phyloP scores from a whole-genome alignment of 768 basidiomycete genomes.

The Hemileccinum rubropunctum region DNA sequence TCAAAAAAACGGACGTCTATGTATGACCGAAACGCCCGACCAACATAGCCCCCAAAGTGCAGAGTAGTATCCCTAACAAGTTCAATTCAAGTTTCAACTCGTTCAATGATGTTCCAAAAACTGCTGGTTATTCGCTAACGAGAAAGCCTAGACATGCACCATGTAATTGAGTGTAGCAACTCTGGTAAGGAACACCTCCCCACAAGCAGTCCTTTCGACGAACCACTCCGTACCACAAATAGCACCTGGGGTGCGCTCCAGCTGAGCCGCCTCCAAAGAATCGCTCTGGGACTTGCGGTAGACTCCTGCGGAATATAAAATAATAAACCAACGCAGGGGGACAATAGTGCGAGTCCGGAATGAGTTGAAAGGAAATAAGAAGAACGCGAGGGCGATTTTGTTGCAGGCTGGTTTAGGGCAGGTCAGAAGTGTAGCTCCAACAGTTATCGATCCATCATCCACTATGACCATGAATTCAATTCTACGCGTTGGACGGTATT shows the following conservation, averaged over 20 bases:
- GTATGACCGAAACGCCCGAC: no score
- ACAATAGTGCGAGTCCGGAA: constrained; percentile 38
- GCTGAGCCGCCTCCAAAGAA: constrained; percentile 17
- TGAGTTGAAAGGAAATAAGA: constrained; percentile 18
- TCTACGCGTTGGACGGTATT: not conserved
- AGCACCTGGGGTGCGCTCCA: constrained; percentile 25
- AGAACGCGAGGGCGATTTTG: not conserved
- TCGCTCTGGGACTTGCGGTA: constrained; percentile 36
- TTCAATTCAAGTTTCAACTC: no score
- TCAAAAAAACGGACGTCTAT: no score
- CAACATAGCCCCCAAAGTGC: no score
- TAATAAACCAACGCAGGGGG: constrained; percentile 26
- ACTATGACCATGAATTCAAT: not conserved
- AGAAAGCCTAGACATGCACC: no score
- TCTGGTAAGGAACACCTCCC: constrained; percentile 35
- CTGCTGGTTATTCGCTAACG: no score
- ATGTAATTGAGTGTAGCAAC: constrained; percentile 23
- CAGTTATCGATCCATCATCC: no score
- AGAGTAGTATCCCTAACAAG: no score
- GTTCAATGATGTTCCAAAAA: no score
- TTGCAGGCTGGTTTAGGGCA: constrained; percentile 18
- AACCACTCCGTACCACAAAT: not conserved
- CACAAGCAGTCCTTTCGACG: constrained; percentile 9
- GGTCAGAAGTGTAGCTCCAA: not conserved
- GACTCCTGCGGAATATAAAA: constrained; percentile 29